Percentiles rank a stretch among this genome's conserved stretches.
Conservation (phyloP, 331 rosid species). For the Erythrophleum ivorense region DNA sequence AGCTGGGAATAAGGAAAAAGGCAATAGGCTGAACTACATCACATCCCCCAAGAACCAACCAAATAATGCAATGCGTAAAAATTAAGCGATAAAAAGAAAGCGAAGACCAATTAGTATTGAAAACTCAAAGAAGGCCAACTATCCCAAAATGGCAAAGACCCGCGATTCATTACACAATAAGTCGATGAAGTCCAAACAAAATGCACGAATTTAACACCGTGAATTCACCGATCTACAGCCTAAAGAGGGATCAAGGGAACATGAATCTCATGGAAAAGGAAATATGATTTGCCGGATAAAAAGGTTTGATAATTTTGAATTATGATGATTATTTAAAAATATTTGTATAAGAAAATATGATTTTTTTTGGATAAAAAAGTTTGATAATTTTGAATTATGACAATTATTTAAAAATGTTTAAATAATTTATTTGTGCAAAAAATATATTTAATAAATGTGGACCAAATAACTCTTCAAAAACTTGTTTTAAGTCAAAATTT, state of each 20-base stretch:
- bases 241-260: background rate
- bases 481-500: too few species aligned
- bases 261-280: background rate
- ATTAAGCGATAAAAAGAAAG: background rate
- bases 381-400: too few species aligned
- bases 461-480: too few species aligned
- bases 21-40: background rate
- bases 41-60: background rate
- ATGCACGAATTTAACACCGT: background rate
- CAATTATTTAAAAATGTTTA: too few species aligned
- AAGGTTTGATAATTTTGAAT: too few species aligned
- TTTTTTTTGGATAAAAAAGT: background rate
- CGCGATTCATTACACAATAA: background rate
- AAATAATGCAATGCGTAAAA: background rate
- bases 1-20: too few species aligned
- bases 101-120: background rate
- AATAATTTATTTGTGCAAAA: too few species aligned
- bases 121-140: background rate
- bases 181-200: background rate
- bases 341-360: too few species aligned
- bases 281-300: slow-evolving; percentile 33
- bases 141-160: background rate
- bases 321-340: too few species aligned
- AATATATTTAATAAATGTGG: too few species aligned
- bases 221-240: slow-evolving; percentile 34